Conservation (phyloP, 2,329 filamentous ascomycete species). For the Epichloe gansuensis region DNA sequence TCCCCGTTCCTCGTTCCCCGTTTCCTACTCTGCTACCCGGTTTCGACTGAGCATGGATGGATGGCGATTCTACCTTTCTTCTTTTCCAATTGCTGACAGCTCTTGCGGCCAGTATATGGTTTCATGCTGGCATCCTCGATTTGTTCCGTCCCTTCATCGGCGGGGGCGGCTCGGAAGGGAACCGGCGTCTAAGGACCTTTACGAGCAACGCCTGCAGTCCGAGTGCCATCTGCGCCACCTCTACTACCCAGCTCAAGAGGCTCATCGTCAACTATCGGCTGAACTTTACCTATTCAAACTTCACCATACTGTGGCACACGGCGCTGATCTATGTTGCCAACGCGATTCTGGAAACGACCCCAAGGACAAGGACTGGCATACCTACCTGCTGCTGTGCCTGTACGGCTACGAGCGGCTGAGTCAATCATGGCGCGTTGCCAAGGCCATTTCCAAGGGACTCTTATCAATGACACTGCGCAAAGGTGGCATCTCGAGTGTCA, state of each 20-base stretch:
- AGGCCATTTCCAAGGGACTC: conserved; percentile 18
- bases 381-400: conserved; percentile 22
- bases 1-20: too few species aligned
- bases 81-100: not conserved
- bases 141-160: conserved; percentile 15
- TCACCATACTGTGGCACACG: conserved; percentile 26
- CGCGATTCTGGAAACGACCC: conserved; percentile 17
- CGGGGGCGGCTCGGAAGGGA: not conserved
- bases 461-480: conserved; percentile 20
- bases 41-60: too few species aligned
- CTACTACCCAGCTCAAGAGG: conserved; percentile 24
- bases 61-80: not conserved
- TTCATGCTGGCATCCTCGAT: conserved; percentile 12
- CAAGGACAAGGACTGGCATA: conserved; percentile 18
- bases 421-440: conserved; percentile 20
- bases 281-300: conserved; percentile 17
- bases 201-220: conserved; percentile 12
- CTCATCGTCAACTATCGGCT: conserved; percentile 22
- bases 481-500: conserved; percentile 15
- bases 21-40: too few species aligned
- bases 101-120: conserved; percentile 9
- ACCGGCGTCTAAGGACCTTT: conserved; percentile 15
- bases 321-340: conserved; percentile 25
- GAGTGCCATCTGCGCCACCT: conserved; percentile 16
- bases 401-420: conserved; percentile 22